phyloP scores from a whole-genome alignment of 129 eudicot species.

The Lactuca sativa region DNA sequence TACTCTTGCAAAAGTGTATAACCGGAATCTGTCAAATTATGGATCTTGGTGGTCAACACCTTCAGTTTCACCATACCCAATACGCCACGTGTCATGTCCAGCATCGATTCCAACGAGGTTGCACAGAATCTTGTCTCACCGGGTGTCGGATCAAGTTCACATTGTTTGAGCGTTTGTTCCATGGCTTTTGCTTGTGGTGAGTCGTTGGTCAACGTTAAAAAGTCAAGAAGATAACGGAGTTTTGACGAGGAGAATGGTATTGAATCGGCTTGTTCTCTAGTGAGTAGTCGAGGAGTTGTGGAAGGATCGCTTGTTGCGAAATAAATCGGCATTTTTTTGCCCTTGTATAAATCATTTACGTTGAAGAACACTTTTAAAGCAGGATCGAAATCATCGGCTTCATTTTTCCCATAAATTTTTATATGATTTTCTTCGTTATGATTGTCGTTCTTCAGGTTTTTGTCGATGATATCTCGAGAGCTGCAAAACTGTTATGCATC shows the following conservation, averaged over 20 bases:
- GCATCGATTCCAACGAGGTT: conserved; percentile 40
- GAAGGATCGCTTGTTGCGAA: conserved; percentile 56
- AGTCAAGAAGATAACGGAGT: conserved; percentile 22
- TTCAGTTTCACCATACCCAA: conserved; percentile 26
- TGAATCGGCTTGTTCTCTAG: conserved; percentile 29
- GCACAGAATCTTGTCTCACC: conserved; percentile 36
- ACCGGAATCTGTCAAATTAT: conserved; percentile 7
- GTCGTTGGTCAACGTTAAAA: conserved; percentile 7
- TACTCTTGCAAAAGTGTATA: conserved; percentile 32
- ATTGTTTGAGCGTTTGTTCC: conserved; percentile 38
- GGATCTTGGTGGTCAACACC: conserved; percentile 33
- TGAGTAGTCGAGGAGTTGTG: conserved; percentile 44
- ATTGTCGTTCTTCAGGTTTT: not conserved
- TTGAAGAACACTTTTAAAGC: conserved; percentile 62
- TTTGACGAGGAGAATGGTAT: conserved; percentile 36
- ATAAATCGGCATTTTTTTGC: conserved; percentile 52
- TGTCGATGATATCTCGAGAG: conserved; percentile 23
- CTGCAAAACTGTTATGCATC: conserved; percentile 24
- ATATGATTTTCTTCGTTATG: conserved; percentile 12
- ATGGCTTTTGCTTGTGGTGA: conserved; percentile 35
- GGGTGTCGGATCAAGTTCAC: conserved; percentile 30
- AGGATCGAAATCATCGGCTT: conserved; percentile 43
- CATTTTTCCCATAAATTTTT: conserved; percentile 15
- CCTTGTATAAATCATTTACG: conserved; percentile 46
- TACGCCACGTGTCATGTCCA: conserved; percentile 32